These are phyloP conservation scores for Citrullus amarus DNA, from an alignment of 306 rosid species.

Conservation along the genomic window DNA sequence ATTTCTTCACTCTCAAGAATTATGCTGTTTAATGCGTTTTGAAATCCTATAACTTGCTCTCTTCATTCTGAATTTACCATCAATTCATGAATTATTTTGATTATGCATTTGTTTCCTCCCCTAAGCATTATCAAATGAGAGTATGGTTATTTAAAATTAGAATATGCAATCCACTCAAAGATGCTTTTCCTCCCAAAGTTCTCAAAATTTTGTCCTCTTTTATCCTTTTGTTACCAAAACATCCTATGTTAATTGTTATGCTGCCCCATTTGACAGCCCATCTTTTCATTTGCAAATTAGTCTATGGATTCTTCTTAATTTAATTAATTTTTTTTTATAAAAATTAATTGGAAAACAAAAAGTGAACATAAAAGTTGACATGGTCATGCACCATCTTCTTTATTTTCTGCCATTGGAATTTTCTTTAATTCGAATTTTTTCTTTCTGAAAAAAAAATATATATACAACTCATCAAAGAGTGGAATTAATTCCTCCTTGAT, in stretches of 20 bases:
- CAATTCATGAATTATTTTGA: background rate
- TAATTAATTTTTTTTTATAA: background rate
- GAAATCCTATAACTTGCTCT: background rate
- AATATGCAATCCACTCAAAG: background rate
- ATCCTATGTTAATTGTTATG: background rate
- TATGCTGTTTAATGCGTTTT: background rate
- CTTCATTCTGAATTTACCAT: background rate
- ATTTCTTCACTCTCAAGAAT: too few species aligned
- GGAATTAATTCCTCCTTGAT: background rate
- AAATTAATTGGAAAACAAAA: background rate
- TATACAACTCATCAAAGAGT: background rate
- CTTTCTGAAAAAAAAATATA: background rate
- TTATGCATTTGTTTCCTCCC: background rate
- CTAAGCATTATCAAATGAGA: background rate
- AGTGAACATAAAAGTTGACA: background rate
- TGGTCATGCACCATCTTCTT: background rate
- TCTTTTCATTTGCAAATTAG: background rate
- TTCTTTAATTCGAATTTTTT: background rate
- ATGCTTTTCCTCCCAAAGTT: background rate
- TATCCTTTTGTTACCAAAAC: background rate
- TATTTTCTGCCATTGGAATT: background rate
- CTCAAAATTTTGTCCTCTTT: background rate
- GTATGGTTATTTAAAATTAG: background rate
- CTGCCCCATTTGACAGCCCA: background rate
- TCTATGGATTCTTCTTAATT: background rate